Conservation (phyloP, 768 basidiomycete species). For the Galerina marginata region DNA sequence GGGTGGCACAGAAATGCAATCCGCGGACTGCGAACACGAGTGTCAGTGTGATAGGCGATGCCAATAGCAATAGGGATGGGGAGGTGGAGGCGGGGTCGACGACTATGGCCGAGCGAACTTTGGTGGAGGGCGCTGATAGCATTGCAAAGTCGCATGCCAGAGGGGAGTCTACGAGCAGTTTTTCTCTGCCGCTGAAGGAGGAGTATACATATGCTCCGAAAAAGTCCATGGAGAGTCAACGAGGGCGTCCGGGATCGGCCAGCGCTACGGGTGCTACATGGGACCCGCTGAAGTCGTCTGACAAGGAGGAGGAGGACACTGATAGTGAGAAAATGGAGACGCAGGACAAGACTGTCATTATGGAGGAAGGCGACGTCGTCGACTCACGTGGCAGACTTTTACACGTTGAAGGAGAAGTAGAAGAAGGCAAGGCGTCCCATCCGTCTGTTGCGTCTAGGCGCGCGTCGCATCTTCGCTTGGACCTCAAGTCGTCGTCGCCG, state of each 20-base stretch:
- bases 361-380: slow-evolving; percentile 26
- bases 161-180: slow-evolving; percentile 21
- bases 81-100: slow-evolving; percentile 13
- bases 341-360: slow-evolving; percentile 20
- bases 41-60: background rate
- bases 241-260: background rate
- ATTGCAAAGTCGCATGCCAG: slow-evolving; percentile 21
- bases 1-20: background rate
- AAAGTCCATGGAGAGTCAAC: slow-evolving; percentile 3
- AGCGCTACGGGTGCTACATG: slow-evolving; percentile 11
- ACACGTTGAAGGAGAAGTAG: slow-evolving; percentile 25
- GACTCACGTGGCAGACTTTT: slow-evolving; percentile 32
- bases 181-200: slow-evolving; percentile 12
- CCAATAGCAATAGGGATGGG: slow-evolving; percentile 7
- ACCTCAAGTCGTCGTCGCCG: slow-evolving; percentile 57
- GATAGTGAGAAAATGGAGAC: background rate
- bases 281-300: slow-evolving; percentile 19
- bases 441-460: slow-evolving; percentile 34
- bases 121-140: slow-evolving; percentile 26
- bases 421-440: slow-evolving; percentile 26
- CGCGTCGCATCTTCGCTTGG: slow-evolving; percentile 52
- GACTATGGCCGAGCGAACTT: slow-evolving; percentile 29
- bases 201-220: background rate
- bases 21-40: slow-evolving; percentile 9
- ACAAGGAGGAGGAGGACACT: slow-evolving; percentile 8